Evolutionary conservation across 129 eudicot species (phyloP), one percentile per base, ranked within the genome.

Genomic region (Lactuca sativa): DNA sequence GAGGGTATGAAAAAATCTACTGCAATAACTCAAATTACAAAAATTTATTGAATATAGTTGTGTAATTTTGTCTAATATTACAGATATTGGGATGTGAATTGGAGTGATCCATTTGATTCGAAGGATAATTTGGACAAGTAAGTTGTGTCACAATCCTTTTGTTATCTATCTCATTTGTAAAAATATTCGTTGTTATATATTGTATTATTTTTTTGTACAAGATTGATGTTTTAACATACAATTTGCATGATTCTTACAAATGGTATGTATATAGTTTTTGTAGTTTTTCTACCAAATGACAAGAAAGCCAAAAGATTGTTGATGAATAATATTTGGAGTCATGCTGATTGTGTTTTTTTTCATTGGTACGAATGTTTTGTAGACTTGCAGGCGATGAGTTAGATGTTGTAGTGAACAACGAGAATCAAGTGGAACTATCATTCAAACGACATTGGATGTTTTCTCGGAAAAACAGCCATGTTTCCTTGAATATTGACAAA

Each of bases 71-170:
- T 48, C 41, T 7, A 38, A 56, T 44, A 31, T 60, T 41, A 40
- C 51, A 80, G 83, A 38, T 81, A 81, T 61, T 81, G 85, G 85
- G 85, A 81, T 66, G 75, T 81, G 47, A 70, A 76, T 67, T 81
- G 85, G 85, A 71, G 74, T 4, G 61, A 71, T 44, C 75, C 78
- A 33, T 8, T 5, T 43, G 4, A 76, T 18, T 2, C 44, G 11
- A 37, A 47, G 18, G 78, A 76, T 55, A 67, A 52, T 59, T 76
- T 70, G 68, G 85, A 81, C 71, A 81, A 76, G 81, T 81, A 73
- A 57, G 80, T 60, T 40, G 4, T 6, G 52, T 44, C 52, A 44
- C 52, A 44, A 44, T 44, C 52, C n/a, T 43, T 15, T 7, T 14
- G 57, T 33, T 57, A 56, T 60, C 12, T 11, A 60, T 33, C 36